phyloP scores from a whole-genome alignment of 2,329 filamentous ascomycete genomes.

The Colletotrichum sp. region DNA sequence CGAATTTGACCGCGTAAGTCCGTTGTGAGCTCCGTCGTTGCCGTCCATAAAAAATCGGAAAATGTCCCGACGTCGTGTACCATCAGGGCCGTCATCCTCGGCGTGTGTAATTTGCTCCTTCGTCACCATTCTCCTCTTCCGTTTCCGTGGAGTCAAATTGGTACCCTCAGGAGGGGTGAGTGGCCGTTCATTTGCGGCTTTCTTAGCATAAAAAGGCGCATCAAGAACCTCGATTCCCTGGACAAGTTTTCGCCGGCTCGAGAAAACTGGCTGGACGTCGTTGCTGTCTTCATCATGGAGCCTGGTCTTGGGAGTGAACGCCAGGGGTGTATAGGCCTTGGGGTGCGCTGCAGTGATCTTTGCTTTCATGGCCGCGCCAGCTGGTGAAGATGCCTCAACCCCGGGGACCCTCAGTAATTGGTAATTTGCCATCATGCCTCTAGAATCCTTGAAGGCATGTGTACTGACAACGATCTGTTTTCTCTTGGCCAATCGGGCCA shows the following conservation, averaged over 20 bases:
- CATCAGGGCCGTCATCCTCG: slow-evolving; percentile 5
- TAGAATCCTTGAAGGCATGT: slow-evolving; percentile 46
- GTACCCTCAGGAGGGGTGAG: not conserved
- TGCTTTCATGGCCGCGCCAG: slow-evolving; percentile 47
- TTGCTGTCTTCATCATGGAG: slow-evolving; percentile 25
- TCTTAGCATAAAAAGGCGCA: slow-evolving; percentile 52
- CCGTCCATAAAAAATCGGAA: slow-evolving; percentile 15
- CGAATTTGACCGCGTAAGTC: not conserved
- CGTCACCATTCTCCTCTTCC: slow-evolving; percentile 13
- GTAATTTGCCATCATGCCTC: slow-evolving; percentile 48
- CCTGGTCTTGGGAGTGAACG: slow-evolving; percentile 31
- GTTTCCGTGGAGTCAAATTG: not conserved
- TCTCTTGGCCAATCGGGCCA: slow-evolving; percentile 42
- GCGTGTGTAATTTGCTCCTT: slow-evolving; percentile 9
- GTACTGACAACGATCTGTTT: slow-evolving; percentile 43
- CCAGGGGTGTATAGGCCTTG: slow-evolving; percentile 43
- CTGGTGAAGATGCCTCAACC: slow-evolving; percentile 45
- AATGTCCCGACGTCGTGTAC: slow-evolving; percentile 8
- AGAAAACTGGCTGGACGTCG: slow-evolving; percentile 20
- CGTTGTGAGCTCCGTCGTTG: not conserved
- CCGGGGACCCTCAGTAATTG: slow-evolving; percentile 47
- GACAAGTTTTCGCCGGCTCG: slow-evolving; percentile 32
- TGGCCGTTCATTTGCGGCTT: slow-evolving; percentile 18
- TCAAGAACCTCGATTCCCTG: slow-evolving; percentile 52
- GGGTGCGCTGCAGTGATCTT: slow-evolving; percentile 49